phyloP scores from a whole-genome alignment of 768 basidiomycete genomes.

The Leucosporidium yakuticum region DNA sequence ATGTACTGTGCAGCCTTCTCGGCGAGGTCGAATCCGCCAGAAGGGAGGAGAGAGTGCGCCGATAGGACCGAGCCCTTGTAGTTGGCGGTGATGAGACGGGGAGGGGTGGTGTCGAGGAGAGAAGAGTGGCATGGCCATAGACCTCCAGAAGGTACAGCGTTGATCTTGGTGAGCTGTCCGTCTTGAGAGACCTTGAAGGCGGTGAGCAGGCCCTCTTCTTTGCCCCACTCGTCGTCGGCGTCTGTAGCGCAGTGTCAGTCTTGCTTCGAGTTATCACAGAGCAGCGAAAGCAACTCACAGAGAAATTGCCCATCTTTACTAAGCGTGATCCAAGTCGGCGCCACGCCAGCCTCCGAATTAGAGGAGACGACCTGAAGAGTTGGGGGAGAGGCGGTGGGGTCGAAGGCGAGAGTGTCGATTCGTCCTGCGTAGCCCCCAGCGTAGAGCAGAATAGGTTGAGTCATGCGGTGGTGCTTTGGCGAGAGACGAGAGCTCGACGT shows the following conservation, averaged over 20 bases:
- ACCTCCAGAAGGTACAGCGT: slow-evolving; percentile 8
- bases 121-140: slow-evolving; percentile 15
- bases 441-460: background rate
- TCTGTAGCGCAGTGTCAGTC: background rate
- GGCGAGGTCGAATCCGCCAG: slow-evolving; percentile 4
- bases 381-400: background rate
- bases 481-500: too few relatives aligned
- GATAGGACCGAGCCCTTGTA: slow-evolving; percentile 15
- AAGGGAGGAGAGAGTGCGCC: slow-evolving; percentile 1
- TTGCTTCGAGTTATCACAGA: too few relatives aligned
- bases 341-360: background rate
- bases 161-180: background rate
- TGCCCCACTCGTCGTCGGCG: slow-evolving; percentile 18
- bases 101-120: slow-evolving; percentile 6
- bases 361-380: background rate
- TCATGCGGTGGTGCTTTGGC: too few relatives aligned
- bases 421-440: slow-evolving; percentile 20
- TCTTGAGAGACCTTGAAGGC: background rate
- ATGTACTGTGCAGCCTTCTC: background rate
- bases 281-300: background rate
- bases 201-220: background rate
- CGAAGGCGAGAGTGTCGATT: slow-evolving; percentile 18
- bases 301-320: slow-evolving; percentile 1
- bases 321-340: slow-evolving; percentile 25
- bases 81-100: slow-evolving; percentile 11